phyloP scores from a whole-genome alignment of 2,329 filamentous ascomycete species.

The Venturia aucupariae region DNA sequence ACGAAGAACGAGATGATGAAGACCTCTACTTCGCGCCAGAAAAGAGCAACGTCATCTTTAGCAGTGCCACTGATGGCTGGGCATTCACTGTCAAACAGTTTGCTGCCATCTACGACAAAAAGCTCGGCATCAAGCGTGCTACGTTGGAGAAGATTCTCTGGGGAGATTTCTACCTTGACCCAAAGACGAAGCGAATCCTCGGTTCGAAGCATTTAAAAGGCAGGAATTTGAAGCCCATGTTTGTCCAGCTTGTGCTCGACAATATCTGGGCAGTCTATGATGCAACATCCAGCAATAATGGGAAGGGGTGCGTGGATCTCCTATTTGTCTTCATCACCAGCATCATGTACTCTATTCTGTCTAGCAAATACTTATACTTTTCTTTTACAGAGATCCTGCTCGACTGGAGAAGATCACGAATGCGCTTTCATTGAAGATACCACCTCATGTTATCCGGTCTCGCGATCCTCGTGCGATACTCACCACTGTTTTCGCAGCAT shows the following conservation, averaged over 20 bases:
- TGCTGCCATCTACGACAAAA: constrained; percentile 87
- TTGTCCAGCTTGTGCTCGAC: constrained; percentile 91
- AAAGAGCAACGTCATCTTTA: constrained; percentile 98
- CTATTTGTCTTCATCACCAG: constrained; percentile 20
- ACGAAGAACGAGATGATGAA: constrained; percentile 88
- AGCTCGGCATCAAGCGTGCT: constrained; percentile 84
- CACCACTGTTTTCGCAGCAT: constrained; percentile 76
- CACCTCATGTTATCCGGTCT: constrained; percentile 74
- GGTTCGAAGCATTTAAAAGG: constrained; percentile 89
- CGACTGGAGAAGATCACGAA: constrained; percentile 93
- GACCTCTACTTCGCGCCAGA: constrained; percentile 97
- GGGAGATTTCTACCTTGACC: constrained; percentile 94
- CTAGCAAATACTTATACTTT: constrained; percentile 33
- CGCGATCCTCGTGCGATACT: constrained; percentile 76
- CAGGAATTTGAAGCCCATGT: constrained; percentile 85
- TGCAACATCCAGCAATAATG: constrained; percentile 74
- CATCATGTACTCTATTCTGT: constrained; percentile 16
- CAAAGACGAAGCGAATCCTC: constrained; percentile 90
- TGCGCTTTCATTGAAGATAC: constrained; percentile 73
- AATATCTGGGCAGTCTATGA: constrained; percentile 95
- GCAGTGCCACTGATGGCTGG: constrained; percentile 97
- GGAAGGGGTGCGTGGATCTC: constrained; percentile 59
- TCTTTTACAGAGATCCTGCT: constrained; percentile 53
- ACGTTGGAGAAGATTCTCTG: constrained; percentile 88
- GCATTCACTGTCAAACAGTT: constrained; percentile 96